A percentile compares a stretch with the other conserved stretches of the same genome.
Conservation (phyloP, 805 yeast genomes). For the Clavispora phyllophila region DNA sequence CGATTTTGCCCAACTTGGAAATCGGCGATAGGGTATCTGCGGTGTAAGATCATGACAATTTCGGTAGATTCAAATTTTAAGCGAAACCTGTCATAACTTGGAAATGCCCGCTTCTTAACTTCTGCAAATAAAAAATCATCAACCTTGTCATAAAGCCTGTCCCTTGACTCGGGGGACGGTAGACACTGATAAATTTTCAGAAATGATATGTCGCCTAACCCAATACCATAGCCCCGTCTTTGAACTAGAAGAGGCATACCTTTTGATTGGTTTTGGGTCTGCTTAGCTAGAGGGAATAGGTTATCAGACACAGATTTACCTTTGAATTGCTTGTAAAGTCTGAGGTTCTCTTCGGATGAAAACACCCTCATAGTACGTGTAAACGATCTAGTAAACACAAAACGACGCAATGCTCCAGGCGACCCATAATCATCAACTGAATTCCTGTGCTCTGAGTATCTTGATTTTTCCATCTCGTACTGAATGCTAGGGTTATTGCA, state of each 20-base stretch:
- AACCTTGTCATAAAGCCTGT: constrained; percentile 7
- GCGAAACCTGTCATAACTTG: constrained; percentile 10
- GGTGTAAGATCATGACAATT: constrained; percentile 6
- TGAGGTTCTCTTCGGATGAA: constrained; percentile 6
- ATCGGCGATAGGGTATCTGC: constrained; percentile 10
- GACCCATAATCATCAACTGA: background rate
- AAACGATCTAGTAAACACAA: background rate
- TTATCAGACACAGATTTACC: background rate
- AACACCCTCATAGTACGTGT: constrained; percentile 5
- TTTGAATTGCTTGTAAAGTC: constrained; percentile 7
- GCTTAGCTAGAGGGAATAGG: constrained; percentile 7
- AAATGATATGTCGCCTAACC: constrained; percentile 9
- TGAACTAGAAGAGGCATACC: constrained; percentile 11
- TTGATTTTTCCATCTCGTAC: background rate
- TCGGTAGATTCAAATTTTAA: constrained; percentile 5
- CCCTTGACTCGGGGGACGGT: constrained; percentile 10
- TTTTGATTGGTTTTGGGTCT: constrained; percentile 7
- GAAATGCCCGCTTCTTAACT: constrained; percentile 4
- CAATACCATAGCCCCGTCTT: constrained; percentile 3
- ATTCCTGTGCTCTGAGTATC: background rate
- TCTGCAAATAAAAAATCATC: constrained; percentile 10
- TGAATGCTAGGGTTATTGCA: too few species aligned
- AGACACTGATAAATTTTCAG: constrained; percentile 6
- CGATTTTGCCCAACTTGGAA: constrained; percentile 6
- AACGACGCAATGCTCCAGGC: background rate